Evolutionary conservation across 768 basidiomycete species (phyloP).

Genomic region (Aureoboletus auriporus): DNA sequence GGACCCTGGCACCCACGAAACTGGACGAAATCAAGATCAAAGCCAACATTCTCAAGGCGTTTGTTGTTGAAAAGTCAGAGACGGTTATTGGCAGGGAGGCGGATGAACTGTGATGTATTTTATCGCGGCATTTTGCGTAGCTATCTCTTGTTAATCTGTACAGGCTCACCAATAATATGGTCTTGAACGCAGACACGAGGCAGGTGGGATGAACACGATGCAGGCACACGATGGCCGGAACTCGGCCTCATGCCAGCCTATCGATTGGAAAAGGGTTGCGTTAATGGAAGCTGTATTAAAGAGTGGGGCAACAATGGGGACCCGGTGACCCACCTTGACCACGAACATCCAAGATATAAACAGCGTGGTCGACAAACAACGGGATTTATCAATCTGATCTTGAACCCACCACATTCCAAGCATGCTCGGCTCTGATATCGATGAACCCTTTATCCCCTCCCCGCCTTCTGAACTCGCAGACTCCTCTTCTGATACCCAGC

Average conservation of each 20-base stretch:
- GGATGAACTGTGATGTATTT: slow-evolving; percentile 42
- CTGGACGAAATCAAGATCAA: slow-evolving; percentile 93
- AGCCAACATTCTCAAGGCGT: slow-evolving; percentile 76
- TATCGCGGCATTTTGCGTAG: slow-evolving; percentile 5
- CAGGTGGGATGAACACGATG: not conserved
- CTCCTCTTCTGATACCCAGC: slow-evolving; percentile 28
- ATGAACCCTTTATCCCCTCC: slow-evolving; percentile 28
- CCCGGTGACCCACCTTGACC: slow-evolving; percentile 3
- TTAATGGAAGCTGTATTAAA: slow-evolving; percentile 14
- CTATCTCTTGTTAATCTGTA: slow-evolving; percentile 17
- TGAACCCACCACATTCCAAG: slow-evolving; percentile 6
- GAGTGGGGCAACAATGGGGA: not conserved
- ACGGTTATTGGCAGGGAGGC: slow-evolving; percentile 28
- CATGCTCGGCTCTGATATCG: slow-evolving; percentile 28
- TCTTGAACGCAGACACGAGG: slow-evolving; percentile 19
- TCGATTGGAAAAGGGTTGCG: slow-evolving; percentile 14
- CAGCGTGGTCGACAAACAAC: slow-evolving; percentile 5
- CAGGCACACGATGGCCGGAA: slow-evolving; percentile 22
- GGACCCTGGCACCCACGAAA: slow-evolving; percentile 70
- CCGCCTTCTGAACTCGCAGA: slow-evolving; percentile 23
- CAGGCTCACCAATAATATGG: slow-evolving; percentile 14
- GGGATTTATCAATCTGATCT: slow-evolving; percentile 5
- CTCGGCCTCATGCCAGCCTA: slow-evolving; percentile 21
- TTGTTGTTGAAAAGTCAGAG: slow-evolving; percentile 38
- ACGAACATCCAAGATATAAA: slow-evolving; percentile 9